phyloP scores from a whole-genome alignment of 2,329 filamentous ascomycete genomes.

The Hawksworthiomyces lignivorus region DNA sequence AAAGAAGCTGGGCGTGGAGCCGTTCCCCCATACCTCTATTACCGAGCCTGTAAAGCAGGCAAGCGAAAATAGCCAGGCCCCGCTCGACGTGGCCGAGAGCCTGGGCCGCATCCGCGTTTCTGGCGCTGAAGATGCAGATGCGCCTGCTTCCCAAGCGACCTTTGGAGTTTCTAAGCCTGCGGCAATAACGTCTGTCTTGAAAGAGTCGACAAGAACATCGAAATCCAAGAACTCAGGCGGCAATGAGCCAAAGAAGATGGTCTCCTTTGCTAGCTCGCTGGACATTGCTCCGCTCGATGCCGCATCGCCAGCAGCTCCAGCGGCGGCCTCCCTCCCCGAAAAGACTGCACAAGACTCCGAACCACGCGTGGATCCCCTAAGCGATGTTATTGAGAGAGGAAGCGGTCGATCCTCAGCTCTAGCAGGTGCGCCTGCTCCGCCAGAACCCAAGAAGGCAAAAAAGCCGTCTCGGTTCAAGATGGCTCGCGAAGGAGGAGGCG shows the following conservation, averaged over 20 bases:
- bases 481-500: constrained; percentile 21
- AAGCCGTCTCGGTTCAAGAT: constrained; percentile 48
- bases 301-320: constrained; percentile 6
- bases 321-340: no score
- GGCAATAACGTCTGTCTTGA: constrained; percentile 1
- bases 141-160: no score
- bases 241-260: no score
- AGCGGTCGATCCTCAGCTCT: constrained; percentile 1
- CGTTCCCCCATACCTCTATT: constrained; percentile 26
- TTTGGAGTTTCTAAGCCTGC: constrained; percentile 14
- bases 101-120: constrained; percentile 51
- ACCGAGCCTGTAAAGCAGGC: not conserved
- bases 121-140: not conserved
- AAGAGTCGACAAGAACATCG: constrained; percentile 5
- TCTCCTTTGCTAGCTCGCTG: constrained; percentile 69
- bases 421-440: not conserved
- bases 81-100: constrained; percentile 32
- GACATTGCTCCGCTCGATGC: constrained; percentile 50
- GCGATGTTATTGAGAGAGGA: constrained; percentile 22
- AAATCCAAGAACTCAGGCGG: constrained; percentile 9
- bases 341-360: not conserved
- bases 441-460: constrained; percentile 20
- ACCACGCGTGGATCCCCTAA: constrained; percentile 17
- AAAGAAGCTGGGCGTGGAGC: constrained; percentile 58
- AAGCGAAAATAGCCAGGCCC: not conserved